Evolutionary conservation across 2,329 filamentous ascomycete genomes (phyloP), one percentile per base, ranked within the genome.

Genomic region (Aureobasidium sp.): DNA sequence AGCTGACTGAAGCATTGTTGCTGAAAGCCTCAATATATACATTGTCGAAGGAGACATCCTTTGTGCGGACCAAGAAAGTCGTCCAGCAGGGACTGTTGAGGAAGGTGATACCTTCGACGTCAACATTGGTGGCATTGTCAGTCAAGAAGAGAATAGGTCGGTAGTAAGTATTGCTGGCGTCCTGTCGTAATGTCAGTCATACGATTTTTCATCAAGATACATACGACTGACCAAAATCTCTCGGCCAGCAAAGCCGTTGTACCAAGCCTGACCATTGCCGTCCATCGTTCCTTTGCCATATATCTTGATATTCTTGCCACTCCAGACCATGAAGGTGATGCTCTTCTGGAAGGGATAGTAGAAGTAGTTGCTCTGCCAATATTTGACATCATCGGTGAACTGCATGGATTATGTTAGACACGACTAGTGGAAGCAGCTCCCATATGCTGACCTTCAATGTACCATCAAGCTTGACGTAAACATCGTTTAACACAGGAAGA

Each of bases 311-410:
- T 88, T 89, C 25, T 84, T 79, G 36, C 90, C 90, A 47, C 90
- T 90, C 43, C 91, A 83, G 73, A 89, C 85, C 82, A 90, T 92
- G 80, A 92, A 91, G 2, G 87, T 87, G 0, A 87, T 89, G 7
- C 86, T 85, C 68, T 91, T 91, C 71, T 93, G 91, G 78, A 88
- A 93, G 8, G 79, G 80, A 31, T 90, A 88, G 64, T 85, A 84
- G 81, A 92, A 92, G 48, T 84, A 82, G 71, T 91, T 84, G 11
- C 82, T 83, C 68, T 90, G 84, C 91, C 91, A 93, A 77, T 92
- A 93, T 69, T 88, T 84, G 2, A 89, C 90, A 73, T 93, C 88
- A 59, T 90, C 85, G 64, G 85, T 87, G 78, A 93, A 93, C 65
- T 85, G 80, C 3, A 53, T 18, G 2, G 18, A 48, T 38, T 18